Percentiles rank a stretch among this genome's conserved stretches.
These are phyloP conservation scores for Cercospora zeina DNA, from an alignment of 2,329 filamentous ascomycete species.

Conservation along the genomic window DNA sequence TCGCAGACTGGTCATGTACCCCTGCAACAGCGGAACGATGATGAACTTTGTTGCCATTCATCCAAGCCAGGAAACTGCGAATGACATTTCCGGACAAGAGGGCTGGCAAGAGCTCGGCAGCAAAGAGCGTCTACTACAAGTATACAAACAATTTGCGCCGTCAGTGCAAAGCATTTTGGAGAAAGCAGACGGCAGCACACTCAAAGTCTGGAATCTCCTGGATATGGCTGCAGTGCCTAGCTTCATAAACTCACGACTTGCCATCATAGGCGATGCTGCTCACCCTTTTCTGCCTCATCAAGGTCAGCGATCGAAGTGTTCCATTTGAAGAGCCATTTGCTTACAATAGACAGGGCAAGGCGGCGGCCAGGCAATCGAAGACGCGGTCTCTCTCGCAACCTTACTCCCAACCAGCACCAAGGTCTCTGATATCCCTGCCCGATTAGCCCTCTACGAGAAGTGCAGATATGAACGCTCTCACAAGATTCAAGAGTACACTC, in stretches of 20 bases:
- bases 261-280: slow-evolving; percentile 65
- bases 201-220: slow-evolving; percentile 60
- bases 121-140: slow-evolving; percentile 42
- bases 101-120: slow-evolving; percentile 44
- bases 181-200: slow-evolving; percentile 41
- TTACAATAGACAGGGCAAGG: slow-evolving; percentile 52
- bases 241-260: slow-evolving; percentile 58
- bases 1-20: slow-evolving; percentile 51
- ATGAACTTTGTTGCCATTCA: slow-evolving; percentile 51
- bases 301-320: background rate
- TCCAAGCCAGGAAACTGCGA: slow-evolving; percentile 38
- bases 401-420: slow-evolving; percentile 49
- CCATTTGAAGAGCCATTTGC: background rate
- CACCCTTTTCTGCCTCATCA: slow-evolving; percentile 63
- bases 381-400: slow-evolving; percentile 59
- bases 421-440: slow-evolving; percentile 51
- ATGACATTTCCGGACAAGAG: slow-evolving; percentile 14
- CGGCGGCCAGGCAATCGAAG: slow-evolving; percentile 65
- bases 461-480: slow-evolving; percentile 60
- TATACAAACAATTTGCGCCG: slow-evolving; percentile 44
- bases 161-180: slow-evolving; percentile 41
- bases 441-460: slow-evolving; percentile 59
- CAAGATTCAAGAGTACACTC: slow-evolving; percentile 59
- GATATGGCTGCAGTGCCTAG: slow-evolving; percentile 62
- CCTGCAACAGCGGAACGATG: slow-evolving; percentile 48